These are phyloP conservation scores for Ophiostoma novo-ulmi DNA, from an alignment of 2,329 filamentous ascomycete genomes.

Conservation along the genomic window DNA sequence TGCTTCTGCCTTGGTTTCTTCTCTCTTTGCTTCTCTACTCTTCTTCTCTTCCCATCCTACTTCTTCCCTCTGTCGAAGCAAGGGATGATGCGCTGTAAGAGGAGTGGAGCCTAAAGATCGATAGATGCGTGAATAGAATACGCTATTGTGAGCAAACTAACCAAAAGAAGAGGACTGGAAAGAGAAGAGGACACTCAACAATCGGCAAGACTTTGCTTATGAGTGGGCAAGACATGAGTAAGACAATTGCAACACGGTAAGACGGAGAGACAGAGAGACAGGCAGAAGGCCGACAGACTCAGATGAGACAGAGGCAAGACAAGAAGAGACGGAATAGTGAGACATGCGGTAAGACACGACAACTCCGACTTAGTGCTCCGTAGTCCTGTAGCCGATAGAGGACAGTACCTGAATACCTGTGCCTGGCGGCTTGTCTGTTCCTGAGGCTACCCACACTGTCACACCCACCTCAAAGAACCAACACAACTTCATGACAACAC, in stretches of 20 bases:
- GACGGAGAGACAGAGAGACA: neutral
- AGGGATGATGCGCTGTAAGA: constrained; percentile 15
- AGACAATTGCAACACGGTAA: neutral
- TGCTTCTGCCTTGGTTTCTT: neutral
- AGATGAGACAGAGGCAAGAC: neutral
- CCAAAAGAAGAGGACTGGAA: neutral
- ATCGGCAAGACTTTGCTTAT: too few species aligned
- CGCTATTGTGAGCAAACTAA: neutral
- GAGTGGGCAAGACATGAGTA: neutral
- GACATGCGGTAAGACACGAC: neutral
- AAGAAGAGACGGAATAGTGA: neutral
- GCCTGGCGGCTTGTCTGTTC: neutral
- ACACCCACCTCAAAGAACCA: neutral
- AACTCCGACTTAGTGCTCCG: neutral
- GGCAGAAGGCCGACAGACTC: neutral
- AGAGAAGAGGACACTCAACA: neutral
- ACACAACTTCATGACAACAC: neutral
- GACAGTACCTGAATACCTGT: neutral
- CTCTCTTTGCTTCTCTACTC: neutral
- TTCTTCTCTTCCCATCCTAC: neutral
- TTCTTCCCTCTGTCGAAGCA: neutral
- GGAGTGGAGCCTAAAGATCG: neutral
- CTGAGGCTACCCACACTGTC: neutral
- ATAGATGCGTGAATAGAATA: neutral
- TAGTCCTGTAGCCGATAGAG: neutral